Evolutionary conservation across 2,329 filamentous ascomycete genomes (phyloP).

Genomic region (Sporothrix humicola): DNA sequence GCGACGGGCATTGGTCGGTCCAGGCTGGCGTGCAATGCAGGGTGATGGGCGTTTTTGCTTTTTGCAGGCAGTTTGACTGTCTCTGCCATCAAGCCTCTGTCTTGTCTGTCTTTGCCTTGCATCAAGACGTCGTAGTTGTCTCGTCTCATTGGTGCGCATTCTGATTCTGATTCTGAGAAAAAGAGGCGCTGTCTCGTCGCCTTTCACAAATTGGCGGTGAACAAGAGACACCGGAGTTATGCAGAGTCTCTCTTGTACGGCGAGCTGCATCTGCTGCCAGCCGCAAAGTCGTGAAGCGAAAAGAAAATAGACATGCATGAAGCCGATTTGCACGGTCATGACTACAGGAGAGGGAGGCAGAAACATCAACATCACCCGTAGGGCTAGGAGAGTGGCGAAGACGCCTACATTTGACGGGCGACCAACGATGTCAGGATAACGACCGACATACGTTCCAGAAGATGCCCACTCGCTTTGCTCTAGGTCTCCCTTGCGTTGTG

Average conservation of each 20-base stretch:
- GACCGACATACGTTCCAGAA: neutral
- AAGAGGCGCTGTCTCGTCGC: neutral
- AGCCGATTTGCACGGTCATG: neutral
- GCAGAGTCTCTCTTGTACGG: neutral
- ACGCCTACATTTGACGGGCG: too few relatives aligned
- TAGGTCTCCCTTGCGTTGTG: neutral
- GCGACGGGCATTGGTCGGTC: neutral
- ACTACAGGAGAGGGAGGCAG: neutral
- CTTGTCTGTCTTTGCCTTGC: neutral
- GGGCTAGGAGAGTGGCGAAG: too few relatives aligned
- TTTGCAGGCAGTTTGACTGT: neutral
- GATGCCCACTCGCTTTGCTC: conserved; percentile 1
- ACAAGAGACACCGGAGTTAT: conserved; percentile 1
- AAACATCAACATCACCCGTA: neutral
- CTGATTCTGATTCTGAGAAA: too few relatives aligned
- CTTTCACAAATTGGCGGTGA: conserved; percentile 15
- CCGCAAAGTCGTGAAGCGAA: neutral
- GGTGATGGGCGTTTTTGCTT: conserved; percentile 3
- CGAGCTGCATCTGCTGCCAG: neutral
- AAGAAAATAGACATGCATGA: neutral
- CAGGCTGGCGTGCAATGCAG: neutral
- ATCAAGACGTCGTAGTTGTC: neutral
- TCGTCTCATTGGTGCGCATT: neutral
- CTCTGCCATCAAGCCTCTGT: neutral
- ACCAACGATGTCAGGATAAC: too few relatives aligned